Conservation (phyloP, 805 yeast species). For the Ogataea dorogensis region DNA sequence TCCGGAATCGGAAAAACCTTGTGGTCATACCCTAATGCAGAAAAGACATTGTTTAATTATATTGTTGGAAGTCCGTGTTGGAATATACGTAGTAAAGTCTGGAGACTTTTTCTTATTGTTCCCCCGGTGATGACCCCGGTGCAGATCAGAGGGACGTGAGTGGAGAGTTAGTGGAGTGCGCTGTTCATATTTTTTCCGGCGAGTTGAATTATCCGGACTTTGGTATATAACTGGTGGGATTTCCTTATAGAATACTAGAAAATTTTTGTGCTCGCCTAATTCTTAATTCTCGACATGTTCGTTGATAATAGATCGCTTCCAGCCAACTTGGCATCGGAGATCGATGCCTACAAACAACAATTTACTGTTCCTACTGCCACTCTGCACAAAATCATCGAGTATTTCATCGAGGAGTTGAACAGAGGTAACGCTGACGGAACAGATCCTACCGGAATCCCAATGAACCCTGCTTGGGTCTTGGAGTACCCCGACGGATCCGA, state of each 20-base stretch:
- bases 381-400: conserved; percentile 44
- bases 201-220: background rate
- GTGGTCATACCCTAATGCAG: background rate
- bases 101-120: conserved; percentile 10
- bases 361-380: conserved; percentile 44
- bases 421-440: conserved; percentile 54
- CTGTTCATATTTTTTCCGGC: conserved; percentile 3
- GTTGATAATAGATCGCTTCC: conserved; percentile 12
- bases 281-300: conserved; percentile 2
- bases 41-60: conserved; percentile 1
- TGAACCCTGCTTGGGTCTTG: conserved; percentile 61
- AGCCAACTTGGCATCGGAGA: conserved; percentile 35
- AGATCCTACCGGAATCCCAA: conserved; percentile 49
- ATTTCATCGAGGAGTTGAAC: conserved; percentile 50
- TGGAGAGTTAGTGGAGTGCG: conserved; percentile 10
- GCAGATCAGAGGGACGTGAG: conserved; percentile 2
- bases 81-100: conserved; percentile 1
- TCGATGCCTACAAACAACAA: conserved; percentile 34
- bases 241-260: background rate
- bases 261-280: background rate
- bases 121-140: conserved; percentile 8
- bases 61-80: conserved; percentile 6
- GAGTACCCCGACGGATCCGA: conserved; percentile 59
- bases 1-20: conserved; percentile 10
- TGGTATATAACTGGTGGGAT: conserved; percentile 1